These are phyloP conservation scores for Copromyces sp. DNA, from an alignment of 495 filamentous ascomycete genomes.

Conservation along the genomic window DNA sequence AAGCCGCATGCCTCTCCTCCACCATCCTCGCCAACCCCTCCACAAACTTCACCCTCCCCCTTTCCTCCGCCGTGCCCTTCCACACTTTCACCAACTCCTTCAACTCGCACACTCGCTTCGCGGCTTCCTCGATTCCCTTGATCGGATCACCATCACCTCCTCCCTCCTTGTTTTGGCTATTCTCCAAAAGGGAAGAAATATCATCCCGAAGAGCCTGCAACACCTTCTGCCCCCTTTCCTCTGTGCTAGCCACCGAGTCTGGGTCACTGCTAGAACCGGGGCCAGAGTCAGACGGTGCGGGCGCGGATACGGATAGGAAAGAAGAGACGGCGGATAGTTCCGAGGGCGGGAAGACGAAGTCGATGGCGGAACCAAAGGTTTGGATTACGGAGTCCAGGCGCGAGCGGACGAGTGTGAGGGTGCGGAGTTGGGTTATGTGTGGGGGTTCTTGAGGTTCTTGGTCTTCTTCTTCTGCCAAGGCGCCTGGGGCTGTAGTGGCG, in stretches of 20 bases:
- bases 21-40: conserved; percentile 60
- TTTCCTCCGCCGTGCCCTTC: conserved; percentile 90
- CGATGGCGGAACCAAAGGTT: conserved; percentile 86
- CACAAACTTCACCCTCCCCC: conserved; percentile 69
- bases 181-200: conserved; percentile 50
- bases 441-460: conserved; percentile 43
- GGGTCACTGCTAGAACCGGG: background rate
- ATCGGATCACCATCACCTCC: conserved; percentile 25
- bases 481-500: background rate
- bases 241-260: conserved; percentile 45
- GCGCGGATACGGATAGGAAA: conserved; percentile 72
- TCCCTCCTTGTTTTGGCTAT: conserved; percentile 24
- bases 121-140: conserved; percentile 58
- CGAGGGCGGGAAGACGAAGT: conserved; percentile 80
- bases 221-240: conserved; percentile 70
- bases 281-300: conserved; percentile 41
- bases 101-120: conserved; percentile 58
- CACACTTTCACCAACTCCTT: conserved; percentile 67
- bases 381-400: conserved; percentile 78
- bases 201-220: conserved; percentile 59
- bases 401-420: conserved; percentile 67
- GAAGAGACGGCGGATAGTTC: conserved; percentile 61
- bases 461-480: conserved; percentile 4
- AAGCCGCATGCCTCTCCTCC: conserved; percentile 46
- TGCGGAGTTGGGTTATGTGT: conserved; percentile 69